Conservation (phyloP, 208 protist species). For the Pavlovales sp. region DNA sequence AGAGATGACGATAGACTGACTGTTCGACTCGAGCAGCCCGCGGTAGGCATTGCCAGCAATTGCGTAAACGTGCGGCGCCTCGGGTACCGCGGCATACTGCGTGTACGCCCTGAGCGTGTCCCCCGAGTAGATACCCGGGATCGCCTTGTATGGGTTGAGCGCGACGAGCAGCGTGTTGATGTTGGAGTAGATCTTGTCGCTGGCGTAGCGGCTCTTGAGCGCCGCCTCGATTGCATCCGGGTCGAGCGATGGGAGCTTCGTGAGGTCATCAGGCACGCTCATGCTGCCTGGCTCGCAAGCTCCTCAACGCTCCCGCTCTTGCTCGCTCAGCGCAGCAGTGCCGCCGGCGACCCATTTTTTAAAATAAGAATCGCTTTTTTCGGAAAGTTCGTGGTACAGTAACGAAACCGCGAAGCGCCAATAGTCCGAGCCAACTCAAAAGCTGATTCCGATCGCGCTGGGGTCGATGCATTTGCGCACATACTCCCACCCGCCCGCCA, state of each 20-base stretch:
- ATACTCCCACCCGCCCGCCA: too few species aligned
- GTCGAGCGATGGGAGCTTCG: not conserved
- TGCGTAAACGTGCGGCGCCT: not conserved
- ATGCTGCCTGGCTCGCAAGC: too few species aligned
- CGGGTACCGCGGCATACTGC: not conserved
- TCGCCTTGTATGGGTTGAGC: not conserved
- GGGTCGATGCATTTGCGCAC: too few species aligned
- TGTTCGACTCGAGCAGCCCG: not conserved
- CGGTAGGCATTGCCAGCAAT: not conserved
- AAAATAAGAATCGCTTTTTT: too few species aligned
- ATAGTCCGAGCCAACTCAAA: too few species aligned
- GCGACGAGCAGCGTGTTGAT: constrained; percentile 25
- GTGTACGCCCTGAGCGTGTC: not conserved
- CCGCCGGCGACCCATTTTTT: too few species aligned
- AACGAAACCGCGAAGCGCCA: too few species aligned
- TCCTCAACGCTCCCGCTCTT: too few species aligned
- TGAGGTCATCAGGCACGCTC: not conserved
- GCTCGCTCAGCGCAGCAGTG: too few species aligned
- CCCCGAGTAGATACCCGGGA: not conserved
- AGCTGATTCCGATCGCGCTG: too few species aligned
- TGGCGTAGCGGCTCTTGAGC: not conserved
- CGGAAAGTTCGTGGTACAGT: too few species aligned
- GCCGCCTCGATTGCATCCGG: not conserved
- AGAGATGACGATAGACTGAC: not conserved
- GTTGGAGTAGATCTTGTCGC: constrained; percentile 1